Conservation (phyloP, 768 basidiomycete species). For the Boletus pseudo-olivaceus region DNA sequence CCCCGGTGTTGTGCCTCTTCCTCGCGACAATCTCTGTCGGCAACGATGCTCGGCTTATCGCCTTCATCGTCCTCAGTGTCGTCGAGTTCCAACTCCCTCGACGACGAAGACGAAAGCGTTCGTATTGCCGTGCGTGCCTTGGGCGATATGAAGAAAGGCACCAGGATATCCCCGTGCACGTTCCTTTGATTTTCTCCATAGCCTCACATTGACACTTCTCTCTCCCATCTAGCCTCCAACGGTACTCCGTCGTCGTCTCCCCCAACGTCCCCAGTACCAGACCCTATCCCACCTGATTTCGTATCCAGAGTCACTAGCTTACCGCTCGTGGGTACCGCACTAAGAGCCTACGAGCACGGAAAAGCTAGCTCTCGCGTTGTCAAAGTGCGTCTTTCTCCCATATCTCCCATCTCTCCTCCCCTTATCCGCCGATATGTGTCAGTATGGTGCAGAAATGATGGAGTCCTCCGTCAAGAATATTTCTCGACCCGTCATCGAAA, state of each 20-base stretch:
- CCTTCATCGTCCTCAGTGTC: slow-evolving; percentile 13
- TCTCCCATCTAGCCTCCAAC: slow-evolving; percentile 3
- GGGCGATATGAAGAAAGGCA: slow-evolving; percentile 69
- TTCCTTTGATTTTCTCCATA: slow-evolving; percentile 1
- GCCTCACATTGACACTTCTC: background rate
- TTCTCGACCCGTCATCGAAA: slow-evolving; percentile 76
- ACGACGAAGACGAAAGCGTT: slow-evolving; percentile 69
- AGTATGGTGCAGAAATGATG: slow-evolving; percentile 88
- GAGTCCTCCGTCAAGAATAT: slow-evolving; percentile 80
- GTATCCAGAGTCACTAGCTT: slow-evolving; percentile 61
- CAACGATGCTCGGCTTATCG: slow-evolving; percentile 15
- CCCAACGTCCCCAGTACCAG: slow-evolving; percentile 9
- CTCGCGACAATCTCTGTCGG: background rate
- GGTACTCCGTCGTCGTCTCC: slow-evolving; percentile 14
- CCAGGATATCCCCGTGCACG: slow-evolving; percentile 14
- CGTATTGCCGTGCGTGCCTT: slow-evolving; percentile 75
- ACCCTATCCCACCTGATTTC: slow-evolving; percentile 28
- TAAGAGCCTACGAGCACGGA: slow-evolving; percentile 75
- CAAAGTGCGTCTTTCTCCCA: slow-evolving; percentile 50
- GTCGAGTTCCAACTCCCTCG: slow-evolving; percentile 27
- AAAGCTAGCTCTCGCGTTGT: slow-evolving; percentile 84
- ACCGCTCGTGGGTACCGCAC: slow-evolving; percentile 69
- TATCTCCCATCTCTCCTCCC: background rate
- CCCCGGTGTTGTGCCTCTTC: background rate
- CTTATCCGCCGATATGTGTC: slow-evolving; percentile 14